Percentiles rank a stretch among this genome's conserved stretches.
These are phyloP conservation scores for Diplodia intermedia DNA, from an alignment of 2,329 filamentous ascomycete species.

Conservation along the genomic window DNA sequence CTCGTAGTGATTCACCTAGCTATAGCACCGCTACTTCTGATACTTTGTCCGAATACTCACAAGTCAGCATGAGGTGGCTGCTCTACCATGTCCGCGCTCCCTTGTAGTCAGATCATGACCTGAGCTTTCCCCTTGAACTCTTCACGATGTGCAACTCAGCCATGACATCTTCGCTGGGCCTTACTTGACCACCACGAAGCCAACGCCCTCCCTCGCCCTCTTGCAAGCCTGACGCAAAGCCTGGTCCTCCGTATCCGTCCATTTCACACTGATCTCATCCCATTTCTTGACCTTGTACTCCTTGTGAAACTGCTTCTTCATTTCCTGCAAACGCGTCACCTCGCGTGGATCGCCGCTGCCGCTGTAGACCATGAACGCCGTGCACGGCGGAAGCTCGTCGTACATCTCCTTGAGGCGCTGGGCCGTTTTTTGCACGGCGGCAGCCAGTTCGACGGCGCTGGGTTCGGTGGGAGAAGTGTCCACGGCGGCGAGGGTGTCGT, in stretches of 20 bases:
- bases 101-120: too few relatives aligned
- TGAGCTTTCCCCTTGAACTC: too few relatives aligned
- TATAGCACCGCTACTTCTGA: too few relatives aligned
- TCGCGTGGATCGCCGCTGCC: conserved; percentile 69
- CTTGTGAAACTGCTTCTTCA: conserved; percentile 62
- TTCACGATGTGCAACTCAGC: too few relatives aligned
- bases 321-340: conserved; percentile 60
- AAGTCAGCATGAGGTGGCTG: too few relatives aligned
- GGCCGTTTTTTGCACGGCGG: conserved; percentile 59
- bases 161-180: not conserved
- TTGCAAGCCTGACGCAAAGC: conserved; percentile 63
- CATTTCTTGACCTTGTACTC: conserved; percentile 68
- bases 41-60: too few relatives aligned
- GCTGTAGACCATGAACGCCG: conserved; percentile 68
- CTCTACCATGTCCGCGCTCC: too few relatives aligned
- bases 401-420: conserved; percentile 60
- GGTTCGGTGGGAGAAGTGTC: conserved; percentile 10
- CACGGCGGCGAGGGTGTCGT: not conserved
- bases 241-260: conserved; percentile 70
- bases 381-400: conserved; percentile 63
- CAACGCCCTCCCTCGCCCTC: conserved; percentile 63
- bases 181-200: conserved; percentile 66
- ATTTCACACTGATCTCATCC: conserved; percentile 67
- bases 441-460: conserved; percentile 47
- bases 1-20: too few relatives aligned